phyloP scores from a whole-genome alignment of 2,329 filamentous ascomycete genomes.

The Exophiala bonariae region DNA sequence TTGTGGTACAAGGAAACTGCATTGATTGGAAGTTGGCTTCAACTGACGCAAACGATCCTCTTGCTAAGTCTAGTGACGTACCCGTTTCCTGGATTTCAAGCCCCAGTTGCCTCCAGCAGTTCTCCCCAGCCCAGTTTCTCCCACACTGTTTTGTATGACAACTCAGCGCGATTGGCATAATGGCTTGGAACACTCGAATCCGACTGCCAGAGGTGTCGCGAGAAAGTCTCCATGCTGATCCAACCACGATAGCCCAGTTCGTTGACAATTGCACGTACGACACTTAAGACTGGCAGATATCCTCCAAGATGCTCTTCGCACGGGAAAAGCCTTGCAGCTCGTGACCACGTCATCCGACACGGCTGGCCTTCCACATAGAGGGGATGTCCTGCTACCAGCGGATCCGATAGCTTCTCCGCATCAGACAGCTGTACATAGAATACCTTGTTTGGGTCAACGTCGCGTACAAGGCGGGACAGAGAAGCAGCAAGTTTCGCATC shows the following conservation, averaged over 20 bases:
- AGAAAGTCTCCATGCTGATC: conserved; percentile 21
- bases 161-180: conserved; percentile 2
- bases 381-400: conserved; percentile 57
- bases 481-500: conserved; percentile 57
- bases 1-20: too few species aligned
- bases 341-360: conserved; percentile 72
- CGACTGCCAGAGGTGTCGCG: not conserved
- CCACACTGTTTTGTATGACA: too few species aligned
- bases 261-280: conserved; percentile 62
- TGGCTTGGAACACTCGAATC: conserved; percentile 2
- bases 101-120: too few species aligned
- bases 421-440: conserved; percentile 78
- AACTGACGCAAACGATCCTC: too few species aligned
- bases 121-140: too few species aligned
- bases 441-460: conserved; percentile 63
- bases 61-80: too few species aligned
- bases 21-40: too few species aligned
- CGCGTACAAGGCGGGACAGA: conserved; percentile 52
- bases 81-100: too few species aligned
- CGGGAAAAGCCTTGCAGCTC: conserved; percentile 74
- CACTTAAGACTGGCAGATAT: conserved; percentile 65
- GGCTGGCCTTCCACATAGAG: conserved; percentile 61
- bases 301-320: conserved; percentile 62
- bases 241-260: conserved; percentile 57
- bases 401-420: conserved; percentile 62